phyloP scores from a whole-genome alignment of 352 stramenopile genomes.

The Phytophthora melonis region DNA sequence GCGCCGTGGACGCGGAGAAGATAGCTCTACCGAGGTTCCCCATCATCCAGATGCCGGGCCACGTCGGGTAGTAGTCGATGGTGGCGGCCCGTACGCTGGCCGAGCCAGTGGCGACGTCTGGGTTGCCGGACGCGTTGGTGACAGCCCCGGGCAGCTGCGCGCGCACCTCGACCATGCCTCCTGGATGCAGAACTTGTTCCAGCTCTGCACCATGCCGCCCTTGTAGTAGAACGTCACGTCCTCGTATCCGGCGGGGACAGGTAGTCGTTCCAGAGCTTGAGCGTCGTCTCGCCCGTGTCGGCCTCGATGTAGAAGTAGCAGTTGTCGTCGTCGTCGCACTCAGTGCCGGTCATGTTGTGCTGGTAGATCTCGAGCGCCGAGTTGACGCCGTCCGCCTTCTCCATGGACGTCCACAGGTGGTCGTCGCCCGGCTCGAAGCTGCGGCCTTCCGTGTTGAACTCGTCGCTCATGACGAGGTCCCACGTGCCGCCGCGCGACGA shows the following conservation, averaged over 20 bases:
- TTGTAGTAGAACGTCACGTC: constrained; percentile 46
- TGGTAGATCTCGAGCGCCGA: neutral
- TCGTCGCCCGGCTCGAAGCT: neutral
- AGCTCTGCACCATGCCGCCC: constrained; percentile 91
- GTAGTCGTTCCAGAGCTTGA: constrained; percentile 65
- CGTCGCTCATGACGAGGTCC: constrained; percentile 65
- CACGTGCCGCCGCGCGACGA: constrained; percentile 56
- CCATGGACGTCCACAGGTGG: neutral
- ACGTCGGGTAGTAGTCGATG: constrained; percentile 67
- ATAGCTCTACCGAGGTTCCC: constrained; percentile 95
- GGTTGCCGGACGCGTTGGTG: constrained; percentile 49
- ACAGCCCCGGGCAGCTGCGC: constrained; percentile 78
- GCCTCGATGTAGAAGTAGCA: constrained; percentile 69
- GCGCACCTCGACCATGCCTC: constrained; percentile 91
- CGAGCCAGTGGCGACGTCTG: constrained; percentile 54
- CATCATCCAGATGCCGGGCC: constrained; percentile 96
- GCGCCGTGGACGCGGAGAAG: constrained; percentile 92
- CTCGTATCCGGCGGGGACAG: constrained; percentile 54
- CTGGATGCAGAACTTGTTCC: constrained; percentile 97
- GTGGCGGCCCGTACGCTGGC: constrained; percentile 13
- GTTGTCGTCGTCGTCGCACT: constrained; percentile 48
- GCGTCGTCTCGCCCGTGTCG: constrained; percentile 42
- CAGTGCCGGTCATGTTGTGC: constrained; percentile 62
- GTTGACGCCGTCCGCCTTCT: neutral
- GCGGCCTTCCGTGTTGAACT: constrained; percentile 55